phyloP scores from a whole-genome alignment of 352 stramenopile species.

The Pythium monospermum region DNA sequence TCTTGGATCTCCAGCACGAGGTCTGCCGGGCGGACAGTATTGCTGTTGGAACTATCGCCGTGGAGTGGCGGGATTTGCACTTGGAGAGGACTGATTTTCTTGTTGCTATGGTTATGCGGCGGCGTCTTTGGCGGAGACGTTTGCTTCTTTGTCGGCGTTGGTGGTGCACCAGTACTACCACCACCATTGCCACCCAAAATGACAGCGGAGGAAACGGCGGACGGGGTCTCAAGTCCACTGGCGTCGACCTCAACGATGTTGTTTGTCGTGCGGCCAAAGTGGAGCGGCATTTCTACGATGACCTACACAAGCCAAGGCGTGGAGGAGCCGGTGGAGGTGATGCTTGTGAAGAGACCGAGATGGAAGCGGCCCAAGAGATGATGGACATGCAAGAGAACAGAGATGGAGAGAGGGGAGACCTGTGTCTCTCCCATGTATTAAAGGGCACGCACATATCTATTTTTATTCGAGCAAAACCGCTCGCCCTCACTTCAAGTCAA shows the following conservation, averaged over 20 bases:
- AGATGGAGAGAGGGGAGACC: too few relatives aligned
- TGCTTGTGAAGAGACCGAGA: too few relatives aligned
- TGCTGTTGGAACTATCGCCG: constrained; percentile 3
- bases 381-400: too few relatives aligned
- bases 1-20: constrained; percentile 9
- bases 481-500: too few relatives aligned
- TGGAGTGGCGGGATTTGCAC: constrained; percentile 12
- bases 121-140: constrained; percentile 4
- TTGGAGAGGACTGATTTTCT: constrained; percentile 15
- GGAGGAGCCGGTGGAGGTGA: too few relatives aligned
- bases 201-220: neutral
- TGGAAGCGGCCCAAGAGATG: too few relatives aligned
- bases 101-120: neutral
- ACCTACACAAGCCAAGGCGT: too few relatives aligned
- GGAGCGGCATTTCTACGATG: constrained; percentile 4
- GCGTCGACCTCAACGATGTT: neutral
- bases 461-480: too few relatives aligned
- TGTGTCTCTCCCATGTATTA: too few relatives aligned
- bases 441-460: too few relatives aligned
- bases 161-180: neutral
- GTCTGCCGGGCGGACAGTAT: constrained; percentile 10
- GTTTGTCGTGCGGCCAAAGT: constrained; percentile 9
- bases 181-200: neutral
- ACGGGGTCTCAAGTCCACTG: neutral
- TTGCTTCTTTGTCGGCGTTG: constrained; percentile 4